Percentiles rank a stretch among this genome's conserved stretches.
These are phyloP conservation scores for Bauhinia variegata DNA, from an alignment of 306 rosid species.

Conservation along the genomic window DNA sequence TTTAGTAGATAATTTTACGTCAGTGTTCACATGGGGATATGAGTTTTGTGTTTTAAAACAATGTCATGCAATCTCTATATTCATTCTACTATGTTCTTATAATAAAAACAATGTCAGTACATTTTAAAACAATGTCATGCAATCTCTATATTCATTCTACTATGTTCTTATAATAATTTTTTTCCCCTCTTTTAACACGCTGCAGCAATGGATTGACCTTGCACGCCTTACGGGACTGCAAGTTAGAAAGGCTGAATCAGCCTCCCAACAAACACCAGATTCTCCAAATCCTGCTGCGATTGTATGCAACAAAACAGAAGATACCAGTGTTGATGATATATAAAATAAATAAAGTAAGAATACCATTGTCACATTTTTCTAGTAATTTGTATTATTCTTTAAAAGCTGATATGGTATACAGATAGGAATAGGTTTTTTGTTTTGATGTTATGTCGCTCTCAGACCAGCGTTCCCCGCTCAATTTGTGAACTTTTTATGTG, in stretches of 20 bases:
- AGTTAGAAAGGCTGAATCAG: conserved; percentile 57
- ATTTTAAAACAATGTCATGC: too few species aligned
- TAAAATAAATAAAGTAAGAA: conserved; percentile 58
- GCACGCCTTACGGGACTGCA: conserved; percentile 84
- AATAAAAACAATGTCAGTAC: too few species aligned
- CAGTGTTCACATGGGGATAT: too few species aligned
- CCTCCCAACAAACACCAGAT: conserved; percentile 48
- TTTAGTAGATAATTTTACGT: too few species aligned
- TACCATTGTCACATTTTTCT: too few species aligned
- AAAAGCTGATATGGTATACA: conserved; percentile 38
- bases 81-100: conserved; percentile 13
- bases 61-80: neutral
- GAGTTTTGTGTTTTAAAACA: too few species aligned
- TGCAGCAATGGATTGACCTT: conserved; percentile 98
- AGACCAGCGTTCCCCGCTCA: too few species aligned
- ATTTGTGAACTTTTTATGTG: too few species aligned
- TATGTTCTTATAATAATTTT: conserved; percentile 14
- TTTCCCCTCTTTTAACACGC: conserved; percentile 23
- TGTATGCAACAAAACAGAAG: conserved; percentile 67
- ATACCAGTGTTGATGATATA: conserved; percentile 60
- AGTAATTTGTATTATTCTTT: conserved; percentile 35
- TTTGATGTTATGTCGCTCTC: too few species aligned
- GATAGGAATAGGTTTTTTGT: conserved; percentile 27
- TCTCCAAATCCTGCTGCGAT: conserved; percentile 57
- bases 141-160: conserved; percentile 11